Evolutionary conservation across 2,329 filamentous ascomycete species (phyloP).

Genomic region (Phyllosticta capitalensis): DNA sequence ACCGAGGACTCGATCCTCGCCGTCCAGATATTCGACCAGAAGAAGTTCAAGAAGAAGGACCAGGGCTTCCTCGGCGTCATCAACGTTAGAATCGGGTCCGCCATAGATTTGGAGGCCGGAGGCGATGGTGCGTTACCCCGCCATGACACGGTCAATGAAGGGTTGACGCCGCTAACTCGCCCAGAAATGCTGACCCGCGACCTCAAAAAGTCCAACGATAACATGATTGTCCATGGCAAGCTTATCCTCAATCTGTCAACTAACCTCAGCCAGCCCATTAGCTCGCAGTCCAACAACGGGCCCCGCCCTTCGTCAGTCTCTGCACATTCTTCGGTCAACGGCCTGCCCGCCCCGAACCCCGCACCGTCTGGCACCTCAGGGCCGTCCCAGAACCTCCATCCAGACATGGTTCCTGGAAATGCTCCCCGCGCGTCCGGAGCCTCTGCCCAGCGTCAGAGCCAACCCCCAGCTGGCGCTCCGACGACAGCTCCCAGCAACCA

Average conservation of each 20-base stretch:
- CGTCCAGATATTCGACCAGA: conserved; percentile 98
- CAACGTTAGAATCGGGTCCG: conserved; percentile 90
- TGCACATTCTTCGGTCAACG: conserved; percentile 28
- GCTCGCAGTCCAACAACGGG: conserved; percentile 15
- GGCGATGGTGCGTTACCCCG: conserved; percentile 64
- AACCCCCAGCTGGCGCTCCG: conserved; percentile 21
- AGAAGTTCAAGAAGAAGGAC: conserved; percentile 99
- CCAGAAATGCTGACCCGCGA: conserved; percentile 94
- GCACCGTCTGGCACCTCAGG: conserved; percentile 5
- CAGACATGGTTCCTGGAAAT: conserved; percentile 28
- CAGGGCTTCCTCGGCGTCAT: conserved; percentile 97
- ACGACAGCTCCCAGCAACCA: conserved; percentile 21
- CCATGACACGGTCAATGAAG: not conserved
- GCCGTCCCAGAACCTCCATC: conserved; percentile 25
- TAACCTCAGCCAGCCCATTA: conserved; percentile 64
- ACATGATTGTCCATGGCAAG: conserved; percentile 94
- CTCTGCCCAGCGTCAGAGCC: conserved; percentile 20
- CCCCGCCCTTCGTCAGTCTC: conserved; percentile 15
- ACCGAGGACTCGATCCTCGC: conserved; percentile 94
- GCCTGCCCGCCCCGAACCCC: conserved; percentile 21
- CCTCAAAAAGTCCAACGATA: conserved; percentile 95
- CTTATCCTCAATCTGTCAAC: conserved; percentile 94
- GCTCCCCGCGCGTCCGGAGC: conserved; percentile 18
- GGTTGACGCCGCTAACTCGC: conserved; percentile 13
- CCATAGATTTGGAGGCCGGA: conserved; percentile 80